A percentile compares a stretch with the other conserved stretches of the same genome.
Evolutionary conservation across 176 grass and related monocot species (phyloP).

Genomic region (Aegilops sharonensis): DNA sequence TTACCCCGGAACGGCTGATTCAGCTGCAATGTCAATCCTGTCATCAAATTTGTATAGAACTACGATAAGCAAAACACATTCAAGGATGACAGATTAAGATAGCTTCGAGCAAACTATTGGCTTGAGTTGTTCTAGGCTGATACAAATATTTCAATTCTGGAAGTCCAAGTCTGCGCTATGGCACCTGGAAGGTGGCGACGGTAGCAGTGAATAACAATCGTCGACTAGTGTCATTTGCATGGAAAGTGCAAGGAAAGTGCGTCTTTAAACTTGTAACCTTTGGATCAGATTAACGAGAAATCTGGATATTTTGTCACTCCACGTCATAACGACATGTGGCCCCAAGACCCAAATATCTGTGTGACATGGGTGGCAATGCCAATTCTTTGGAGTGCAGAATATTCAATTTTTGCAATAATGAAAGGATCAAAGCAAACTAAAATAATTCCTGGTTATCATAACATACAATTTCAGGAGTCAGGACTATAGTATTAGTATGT

Average conservation of each 20-base stretch:
- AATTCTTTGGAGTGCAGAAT: background rate
- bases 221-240: background rate
- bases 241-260: background rate
- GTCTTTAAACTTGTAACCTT: background rate
- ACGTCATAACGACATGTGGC: background rate
- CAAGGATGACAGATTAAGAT: background rate
- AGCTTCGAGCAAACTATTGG: background rate
- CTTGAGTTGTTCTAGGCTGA: background rate
- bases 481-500: background rate
- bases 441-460: background rate
- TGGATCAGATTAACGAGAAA: background rate
- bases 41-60: background rate
- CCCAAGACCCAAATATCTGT: background rate
- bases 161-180: background rate
- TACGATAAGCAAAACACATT: background rate
- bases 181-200: background rate
- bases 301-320: background rate
- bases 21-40: background rate
- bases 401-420: background rate
- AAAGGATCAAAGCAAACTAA: background rate
- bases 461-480: background rate
- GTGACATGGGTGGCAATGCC: background rate
- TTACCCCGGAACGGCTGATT: background rate
- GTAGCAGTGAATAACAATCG: background rate
- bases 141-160: background rate